Evolutionary conservation across 192 early-diverging fungal species (phyloP).

Genomic region (Thoreauomyces humboldtii): DNA sequence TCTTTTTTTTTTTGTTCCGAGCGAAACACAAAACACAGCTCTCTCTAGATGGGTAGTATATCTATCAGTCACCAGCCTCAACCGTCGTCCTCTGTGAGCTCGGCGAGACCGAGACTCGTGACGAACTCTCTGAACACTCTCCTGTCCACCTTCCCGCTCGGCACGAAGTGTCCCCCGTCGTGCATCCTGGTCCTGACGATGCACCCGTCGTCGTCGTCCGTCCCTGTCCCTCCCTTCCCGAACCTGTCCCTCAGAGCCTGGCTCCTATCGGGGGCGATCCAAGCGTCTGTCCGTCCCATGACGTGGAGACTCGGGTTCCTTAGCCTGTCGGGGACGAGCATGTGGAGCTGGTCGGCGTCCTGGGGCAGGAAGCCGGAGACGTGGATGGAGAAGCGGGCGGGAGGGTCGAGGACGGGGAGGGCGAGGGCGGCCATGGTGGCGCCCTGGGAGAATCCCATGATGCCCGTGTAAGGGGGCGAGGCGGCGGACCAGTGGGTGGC

Average conservation of each 20-base stretch:
- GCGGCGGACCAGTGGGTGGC: not conserved
- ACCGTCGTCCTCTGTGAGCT: too few relatives aligned
- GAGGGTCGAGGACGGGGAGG: conserved; percentile 19
- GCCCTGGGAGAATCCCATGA: conserved; percentile 51
- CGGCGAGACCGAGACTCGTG: too few relatives aligned
- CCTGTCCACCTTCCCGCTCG: conserved; percentile 33
- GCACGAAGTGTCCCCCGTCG: conserved; percentile 42
- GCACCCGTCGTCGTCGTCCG: conserved; percentile 5
- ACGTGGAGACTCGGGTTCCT: conserved; percentile 34
- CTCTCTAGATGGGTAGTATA: too few relatives aligned
- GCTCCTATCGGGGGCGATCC: conserved; percentile 26
- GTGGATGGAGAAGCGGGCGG: conserved; percentile 34
- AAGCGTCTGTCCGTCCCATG: conserved; percentile 27
- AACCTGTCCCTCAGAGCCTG: conserved; percentile 19
- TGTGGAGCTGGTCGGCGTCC: not conserved
- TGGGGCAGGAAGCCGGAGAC: conserved; percentile 35
- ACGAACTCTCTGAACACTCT: conserved; percentile 35
- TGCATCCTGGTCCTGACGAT: conserved; percentile 1
- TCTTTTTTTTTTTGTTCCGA: too few relatives aligned
- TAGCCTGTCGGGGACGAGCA: conserved; percentile 7
- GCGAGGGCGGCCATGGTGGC: conserved; percentile 42
- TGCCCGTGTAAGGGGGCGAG: conserved; percentile 34
- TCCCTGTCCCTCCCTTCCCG: too few relatives aligned
- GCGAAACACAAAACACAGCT: too few relatives aligned
- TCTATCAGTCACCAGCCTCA: too few relatives aligned